Conservation (phyloP, 768 basidiomycete species). For the Leccinellum albellum region DNA sequence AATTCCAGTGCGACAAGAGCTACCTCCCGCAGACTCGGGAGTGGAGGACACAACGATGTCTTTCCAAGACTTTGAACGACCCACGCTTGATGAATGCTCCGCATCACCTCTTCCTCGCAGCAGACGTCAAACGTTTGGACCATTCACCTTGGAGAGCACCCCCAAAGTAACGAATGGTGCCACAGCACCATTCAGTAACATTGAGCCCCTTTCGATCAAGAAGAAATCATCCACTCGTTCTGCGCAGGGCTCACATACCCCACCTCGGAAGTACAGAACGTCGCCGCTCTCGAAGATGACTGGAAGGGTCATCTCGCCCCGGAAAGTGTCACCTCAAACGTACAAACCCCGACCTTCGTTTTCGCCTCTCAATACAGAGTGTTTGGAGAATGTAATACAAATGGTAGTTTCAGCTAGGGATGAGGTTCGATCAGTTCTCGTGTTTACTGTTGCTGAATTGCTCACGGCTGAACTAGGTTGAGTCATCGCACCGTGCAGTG, state of each 20-base stretch:
- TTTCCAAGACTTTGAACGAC: conserved; percentile 24
- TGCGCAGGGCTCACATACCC: conserved; percentile 36
- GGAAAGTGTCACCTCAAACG: conserved; percentile 53
- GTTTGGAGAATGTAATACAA: conserved; percentile 45
- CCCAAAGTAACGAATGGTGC: conserved; percentile 40
- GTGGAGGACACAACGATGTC: conserved; percentile 37
- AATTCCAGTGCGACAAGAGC: conserved; percentile 20
- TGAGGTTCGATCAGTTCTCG: conserved; percentile 44
- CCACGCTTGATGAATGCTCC: conserved; percentile 28
- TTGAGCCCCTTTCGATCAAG: conserved; percentile 82
- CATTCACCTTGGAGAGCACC: conserved; percentile 50
- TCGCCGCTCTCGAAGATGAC: conserved; percentile 51
- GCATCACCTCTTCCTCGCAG: conserved; percentile 64
- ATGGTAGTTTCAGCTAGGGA: conserved; percentile 55
- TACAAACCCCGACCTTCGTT: conserved; percentile 29
- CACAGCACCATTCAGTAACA: conserved; percentile 38
- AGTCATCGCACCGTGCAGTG: conserved; percentile 62
- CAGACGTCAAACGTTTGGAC: conserved; percentile 64
- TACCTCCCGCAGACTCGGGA: conserved; percentile 47
- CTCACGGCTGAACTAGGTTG: conserved; percentile 46
- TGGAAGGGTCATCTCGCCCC: conserved; percentile 45
- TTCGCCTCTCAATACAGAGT: conserved; percentile 32
- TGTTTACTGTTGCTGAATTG: not conserved
- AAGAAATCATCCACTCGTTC: conserved; percentile 70
- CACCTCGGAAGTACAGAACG: conserved; percentile 37